Evolutionary conservation across 257 asterid genomes (phyloP).

Genomic region (Rehmannia glutinosa): DNA sequence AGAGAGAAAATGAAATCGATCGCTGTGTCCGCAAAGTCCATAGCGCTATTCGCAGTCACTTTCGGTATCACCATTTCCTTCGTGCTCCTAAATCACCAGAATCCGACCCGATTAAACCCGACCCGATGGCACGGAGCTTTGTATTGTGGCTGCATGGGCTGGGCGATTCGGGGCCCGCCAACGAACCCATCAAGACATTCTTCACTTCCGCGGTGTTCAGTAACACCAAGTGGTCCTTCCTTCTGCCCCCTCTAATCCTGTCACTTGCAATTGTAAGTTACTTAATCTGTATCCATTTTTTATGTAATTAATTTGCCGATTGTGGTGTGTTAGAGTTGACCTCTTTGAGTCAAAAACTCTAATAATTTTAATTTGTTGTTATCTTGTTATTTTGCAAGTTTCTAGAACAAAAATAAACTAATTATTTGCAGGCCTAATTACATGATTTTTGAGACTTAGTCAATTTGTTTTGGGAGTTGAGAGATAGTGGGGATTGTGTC

Average conservation of each 20-base stretch:
- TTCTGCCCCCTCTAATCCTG: constrained; percentile 91
- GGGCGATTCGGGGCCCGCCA: constrained; percentile 97
- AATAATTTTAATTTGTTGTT: too few relatives aligned
- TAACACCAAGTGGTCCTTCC: constrained; percentile 82
- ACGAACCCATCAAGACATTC: constrained; percentile 79
- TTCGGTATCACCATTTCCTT: constrained; percentile 48
- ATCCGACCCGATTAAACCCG: constrained; percentile 19
- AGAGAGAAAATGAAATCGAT: constrained; percentile 33
- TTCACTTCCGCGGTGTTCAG: constrained; percentile 76
- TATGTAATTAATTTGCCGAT: not conserved
- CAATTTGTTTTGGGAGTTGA: too few relatives aligned
- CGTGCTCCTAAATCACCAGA: constrained; percentile 31
- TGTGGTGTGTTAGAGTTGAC: too few relatives aligned
- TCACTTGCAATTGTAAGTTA: constrained; percentile 85
- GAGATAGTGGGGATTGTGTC: too few relatives aligned
- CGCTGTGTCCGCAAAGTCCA: constrained; percentile 34
- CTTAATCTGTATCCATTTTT: constrained; percentile 16
- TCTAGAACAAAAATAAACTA: not conserved
- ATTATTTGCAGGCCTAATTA: too few relatives aligned
- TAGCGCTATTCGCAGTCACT: constrained; percentile 40
- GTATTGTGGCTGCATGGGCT: constrained; percentile 91
- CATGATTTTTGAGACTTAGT: too few relatives aligned
- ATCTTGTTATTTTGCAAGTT: too few relatives aligned
- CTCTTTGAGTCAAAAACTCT: too few relatives aligned
- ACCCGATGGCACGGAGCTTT: constrained; percentile 69